A percentile compares a stretch with the other conserved stretches of the same genome.
Evolutionary conservation across 2,329 filamentous ascomycete genomes (phyloP).

Genomic region (Fusarium coicis): DNA sequence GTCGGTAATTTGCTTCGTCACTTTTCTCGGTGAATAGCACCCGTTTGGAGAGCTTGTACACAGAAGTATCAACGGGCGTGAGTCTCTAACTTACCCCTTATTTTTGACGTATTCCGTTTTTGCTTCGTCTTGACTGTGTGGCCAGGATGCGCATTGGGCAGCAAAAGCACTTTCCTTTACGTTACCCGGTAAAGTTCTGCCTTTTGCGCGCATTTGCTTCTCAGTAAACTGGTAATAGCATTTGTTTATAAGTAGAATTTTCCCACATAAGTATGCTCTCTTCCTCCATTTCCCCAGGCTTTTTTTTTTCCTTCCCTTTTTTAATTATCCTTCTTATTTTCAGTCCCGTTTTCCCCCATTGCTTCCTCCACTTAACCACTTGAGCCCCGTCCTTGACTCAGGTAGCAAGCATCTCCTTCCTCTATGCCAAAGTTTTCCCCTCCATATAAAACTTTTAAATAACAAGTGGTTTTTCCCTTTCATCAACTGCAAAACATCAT

Average conservation of each 20-base stretch:
- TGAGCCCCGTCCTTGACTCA: not conserved
- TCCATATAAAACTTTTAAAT: not conserved
- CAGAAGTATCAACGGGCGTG: not conserved
- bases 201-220: not conserved
- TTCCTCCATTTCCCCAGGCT: conserved; percentile 26
- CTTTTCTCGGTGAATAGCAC: conserved; percentile 28
- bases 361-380: conserved; percentile 8
- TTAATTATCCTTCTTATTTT: not conserved
- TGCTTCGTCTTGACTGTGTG: conserved; percentile 29
- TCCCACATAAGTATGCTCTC: conserved; percentile 23
- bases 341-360: conserved; percentile 10
- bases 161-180: conserved; percentile 41
- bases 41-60: conserved; percentile 7
- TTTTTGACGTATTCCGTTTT: conserved; percentile 10
- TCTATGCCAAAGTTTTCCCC: conserved; percentile 1
- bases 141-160: conserved; percentile 43
- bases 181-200: conserved; percentile 35
- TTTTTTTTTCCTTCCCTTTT: conserved; percentile 8
- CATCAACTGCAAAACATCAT: conserved; percentile 37
- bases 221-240: conserved; percentile 31
- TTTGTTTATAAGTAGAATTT: conserved; percentile 21
- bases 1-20: conserved; percentile 33
- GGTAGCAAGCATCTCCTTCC: conserved; percentile 12
- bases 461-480: conserved; percentile 14
- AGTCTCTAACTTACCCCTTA: conserved; percentile 27